Percentiles rank a stretch among this genome's conserved stretches.
These are phyloP conservation scores for Verticillium longisporum DNA, from an alignment of 2,329 filamentous ascomycete species.

Conservation along the genomic window DNA sequence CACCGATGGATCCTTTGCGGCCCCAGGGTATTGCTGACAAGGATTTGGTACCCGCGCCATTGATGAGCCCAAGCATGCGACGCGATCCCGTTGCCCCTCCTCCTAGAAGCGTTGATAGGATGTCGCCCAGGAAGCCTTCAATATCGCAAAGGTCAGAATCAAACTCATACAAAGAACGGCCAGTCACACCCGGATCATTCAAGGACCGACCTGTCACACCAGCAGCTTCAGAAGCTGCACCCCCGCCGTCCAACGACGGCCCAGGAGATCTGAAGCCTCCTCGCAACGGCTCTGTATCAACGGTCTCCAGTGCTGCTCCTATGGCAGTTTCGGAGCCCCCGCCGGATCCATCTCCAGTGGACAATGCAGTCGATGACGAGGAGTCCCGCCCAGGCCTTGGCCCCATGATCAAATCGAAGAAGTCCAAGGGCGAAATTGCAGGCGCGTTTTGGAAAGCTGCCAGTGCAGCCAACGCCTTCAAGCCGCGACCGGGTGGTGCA, in stretches of 20 bases:
- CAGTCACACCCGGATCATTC: slow-evolving; percentile 14
- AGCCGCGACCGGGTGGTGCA: slow-evolving; percentile 80
- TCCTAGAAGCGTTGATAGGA: slow-evolving; percentile 44
- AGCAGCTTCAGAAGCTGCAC: slow-evolving; percentile 6
- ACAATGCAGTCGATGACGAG: slow-evolving; percentile 18
- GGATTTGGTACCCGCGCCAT: slow-evolving; percentile 50
- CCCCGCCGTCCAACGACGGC: slow-evolving; percentile 3
- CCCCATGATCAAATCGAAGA: slow-evolving; percentile 83
- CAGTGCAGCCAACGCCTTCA: slow-evolving; percentile 64
- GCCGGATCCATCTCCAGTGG: slow-evolving; percentile 11
- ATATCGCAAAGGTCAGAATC: slow-evolving; percentile 23
- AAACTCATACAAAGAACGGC: slow-evolving; percentile 24
- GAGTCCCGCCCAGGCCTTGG: slow-evolving; percentile 67
- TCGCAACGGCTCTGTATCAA: slow-evolving; percentile 3
- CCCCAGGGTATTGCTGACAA: slow-evolving; percentile 40
- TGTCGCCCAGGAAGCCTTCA: slow-evolving; percentile 37
- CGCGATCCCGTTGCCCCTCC: slow-evolving; percentile 39
- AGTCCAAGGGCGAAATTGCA: slow-evolving; percentile 65
- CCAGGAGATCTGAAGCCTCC: not conserved
- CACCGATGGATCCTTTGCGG: slow-evolving; percentile 56
- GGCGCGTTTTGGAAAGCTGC: slow-evolving; percentile 76
- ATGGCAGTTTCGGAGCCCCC: slow-evolving; percentile 16
- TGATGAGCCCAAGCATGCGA: slow-evolving; percentile 44
- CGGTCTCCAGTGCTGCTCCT: slow-evolving; percentile 12
- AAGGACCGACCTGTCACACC: slow-evolving; percentile 8